These are phyloP conservation scores for Citrus mangshanensis DNA, from an alignment of 345 rosid species.

Conservation along the genomic window DNA sequence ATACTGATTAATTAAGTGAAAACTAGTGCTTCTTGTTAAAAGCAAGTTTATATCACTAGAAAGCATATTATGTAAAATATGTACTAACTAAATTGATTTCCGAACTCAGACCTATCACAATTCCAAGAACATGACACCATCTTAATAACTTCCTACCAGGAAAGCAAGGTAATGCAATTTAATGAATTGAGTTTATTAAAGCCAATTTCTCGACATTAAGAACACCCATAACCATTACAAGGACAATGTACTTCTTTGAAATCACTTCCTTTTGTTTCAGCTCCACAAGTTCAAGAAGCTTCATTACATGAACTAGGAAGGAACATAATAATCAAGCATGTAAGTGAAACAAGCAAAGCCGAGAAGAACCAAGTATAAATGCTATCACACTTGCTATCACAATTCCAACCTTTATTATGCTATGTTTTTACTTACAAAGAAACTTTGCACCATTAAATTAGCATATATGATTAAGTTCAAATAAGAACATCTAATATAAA, in stretches of 20 bases:
- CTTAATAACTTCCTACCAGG: conserved; percentile 46
- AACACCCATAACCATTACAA: conserved; percentile 94
- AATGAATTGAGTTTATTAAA: conserved; percentile 76
- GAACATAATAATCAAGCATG: conserved; percentile 7
- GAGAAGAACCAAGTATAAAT: neutral
- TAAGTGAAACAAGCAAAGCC: neutral
- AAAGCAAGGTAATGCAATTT: conserved; percentile 69
- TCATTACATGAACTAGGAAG: neutral
- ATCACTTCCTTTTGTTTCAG: conserved; percentile 68
- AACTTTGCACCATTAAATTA: too few species aligned
- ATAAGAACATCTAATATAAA: too few species aligned
- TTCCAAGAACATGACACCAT: neutral
- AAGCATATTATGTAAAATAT: neutral
- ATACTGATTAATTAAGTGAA: neutral
- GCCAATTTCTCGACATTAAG: conserved; percentile 98
- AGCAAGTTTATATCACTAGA: neutral
- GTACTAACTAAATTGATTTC: conserved; percentile 1
- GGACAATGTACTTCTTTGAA: conserved; percentile 66
- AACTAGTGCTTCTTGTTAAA: neutral
- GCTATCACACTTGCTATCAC: too few species aligned
- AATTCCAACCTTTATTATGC: too few species aligned
- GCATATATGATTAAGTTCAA: too few species aligned
- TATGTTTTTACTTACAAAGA: too few species aligned
- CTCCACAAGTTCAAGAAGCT: conserved; percentile 91
- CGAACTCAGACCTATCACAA: neutral